These are phyloP conservation scores for Harringtonia lauricola DNA, from an alignment of 2,329 filamentous ascomycete genomes.

Conservation along the genomic window DNA sequence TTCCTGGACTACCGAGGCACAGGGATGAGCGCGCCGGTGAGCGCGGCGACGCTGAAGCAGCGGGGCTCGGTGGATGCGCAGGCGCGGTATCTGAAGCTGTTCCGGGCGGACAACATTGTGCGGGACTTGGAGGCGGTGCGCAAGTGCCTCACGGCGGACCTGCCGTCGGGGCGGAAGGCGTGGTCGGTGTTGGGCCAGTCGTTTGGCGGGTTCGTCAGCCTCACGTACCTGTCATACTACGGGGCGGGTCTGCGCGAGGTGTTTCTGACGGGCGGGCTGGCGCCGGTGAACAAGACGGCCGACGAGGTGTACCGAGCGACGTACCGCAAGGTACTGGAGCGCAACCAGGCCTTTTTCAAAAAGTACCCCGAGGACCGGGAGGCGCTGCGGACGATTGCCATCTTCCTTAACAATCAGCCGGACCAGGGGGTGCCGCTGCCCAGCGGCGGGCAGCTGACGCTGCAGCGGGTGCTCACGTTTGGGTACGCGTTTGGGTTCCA, in stretches of 20 bases:
- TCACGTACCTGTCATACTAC: constrained; percentile 75
- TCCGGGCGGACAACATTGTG: constrained; percentile 85
- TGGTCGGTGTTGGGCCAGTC: constrained; percentile 88
- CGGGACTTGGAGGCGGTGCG: constrained; percentile 81
- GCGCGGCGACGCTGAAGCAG: constrained; percentile 56
- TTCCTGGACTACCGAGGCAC: constrained; percentile 88
- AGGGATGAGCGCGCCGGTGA: constrained; percentile 72
- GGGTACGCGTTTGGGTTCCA: constrained; percentile 72
- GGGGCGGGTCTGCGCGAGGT: constrained; percentile 70
- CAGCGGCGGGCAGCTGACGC: constrained; percentile 60
- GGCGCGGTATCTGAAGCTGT: constrained; percentile 69
- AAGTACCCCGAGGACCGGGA: constrained; percentile 77
- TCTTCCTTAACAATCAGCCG: constrained; percentile 47
- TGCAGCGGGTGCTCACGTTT: constrained; percentile 63
- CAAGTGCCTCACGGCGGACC: constrained; percentile 58
- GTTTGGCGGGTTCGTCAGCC: constrained; percentile 78
- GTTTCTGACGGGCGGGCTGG: constrained; percentile 76
- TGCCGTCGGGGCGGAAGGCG: constrained; percentile 46
- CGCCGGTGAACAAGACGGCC: constrained; percentile 59
- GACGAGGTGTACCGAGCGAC: constrained; percentile 67
- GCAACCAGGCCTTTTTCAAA: constrained; percentile 69
- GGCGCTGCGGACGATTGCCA: constrained; percentile 54
- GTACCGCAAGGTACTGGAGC: constrained; percentile 56
- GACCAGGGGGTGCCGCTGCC: constrained; percentile 50
- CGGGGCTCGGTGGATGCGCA: constrained; percentile 56